Evolutionary conservation across 2,329 filamentous ascomycete genomes (phyloP).

Genomic region (Colletotrichum salicis): DNA sequence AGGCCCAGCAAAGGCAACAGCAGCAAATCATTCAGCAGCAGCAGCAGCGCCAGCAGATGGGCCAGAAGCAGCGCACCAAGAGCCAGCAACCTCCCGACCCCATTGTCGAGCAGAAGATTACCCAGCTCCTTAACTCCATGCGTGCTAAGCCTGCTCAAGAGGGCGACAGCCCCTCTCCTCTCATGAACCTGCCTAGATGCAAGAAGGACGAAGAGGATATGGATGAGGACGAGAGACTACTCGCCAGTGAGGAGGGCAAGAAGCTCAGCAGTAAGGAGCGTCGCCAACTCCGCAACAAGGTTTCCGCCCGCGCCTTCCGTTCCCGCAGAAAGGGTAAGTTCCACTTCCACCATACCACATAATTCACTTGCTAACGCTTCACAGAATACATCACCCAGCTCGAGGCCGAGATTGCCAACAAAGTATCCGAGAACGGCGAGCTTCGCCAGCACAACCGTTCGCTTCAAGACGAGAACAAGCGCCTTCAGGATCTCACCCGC

Average conservation of each 20-base stretch:
- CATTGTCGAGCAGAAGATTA: slow-evolving; percentile 90
- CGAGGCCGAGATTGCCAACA: slow-evolving; percentile 86
- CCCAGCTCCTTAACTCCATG: slow-evolving; percentile 92
- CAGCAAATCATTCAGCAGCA: slow-evolving; percentile 60
- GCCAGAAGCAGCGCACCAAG: slow-evolving; percentile 60
- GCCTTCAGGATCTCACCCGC: slow-evolving; percentile 79
- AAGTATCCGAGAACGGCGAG: slow-evolving; percentile 84
- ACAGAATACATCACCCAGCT: slow-evolving; percentile 96
- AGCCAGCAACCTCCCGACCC: slow-evolving; percentile 69
- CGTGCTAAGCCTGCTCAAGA: slow-evolving; percentile 75
- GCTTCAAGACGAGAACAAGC: slow-evolving; percentile 86
- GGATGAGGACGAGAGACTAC: slow-evolving; percentile 94
- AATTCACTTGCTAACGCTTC: slow-evolving; percentile 34
- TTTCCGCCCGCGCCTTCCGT: slow-evolving; percentile 96
- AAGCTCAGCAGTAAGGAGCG: slow-evolving; percentile 98
- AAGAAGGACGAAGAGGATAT: slow-evolving; percentile 98
- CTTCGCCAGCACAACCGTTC: slow-evolving; percentile 84
- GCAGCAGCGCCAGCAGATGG: slow-evolving; percentile 58
- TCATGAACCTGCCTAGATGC: slow-evolving; percentile 76
- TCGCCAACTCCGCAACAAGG: slow-evolving; percentile 97
- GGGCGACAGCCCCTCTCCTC: slow-evolving; percentile 51
- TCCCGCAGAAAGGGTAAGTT: slow-evolving; percentile 94
- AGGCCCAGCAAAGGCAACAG: slow-evolving; percentile 74
- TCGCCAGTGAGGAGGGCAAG: slow-evolving; percentile 98
- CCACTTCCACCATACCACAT: no score